Base-by-base conservation (phyloP, 106 monocot species). In the Xerophyta viscosa region DNA sequence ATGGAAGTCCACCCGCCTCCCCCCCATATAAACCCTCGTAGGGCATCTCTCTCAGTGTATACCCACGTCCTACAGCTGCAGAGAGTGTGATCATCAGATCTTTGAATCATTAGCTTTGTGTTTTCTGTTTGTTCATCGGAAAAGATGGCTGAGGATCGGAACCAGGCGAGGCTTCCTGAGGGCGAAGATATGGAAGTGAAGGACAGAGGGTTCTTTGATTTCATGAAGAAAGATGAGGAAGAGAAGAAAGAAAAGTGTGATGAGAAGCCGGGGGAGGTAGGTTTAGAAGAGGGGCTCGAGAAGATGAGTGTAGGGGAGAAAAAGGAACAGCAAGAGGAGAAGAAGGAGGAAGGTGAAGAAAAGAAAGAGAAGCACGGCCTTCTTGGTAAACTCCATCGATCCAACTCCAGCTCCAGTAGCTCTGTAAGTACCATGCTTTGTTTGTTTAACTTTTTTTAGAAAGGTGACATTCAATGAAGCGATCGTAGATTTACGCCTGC, bases 311-410 rank as follows among this genome's bases (percentile, higher is more conserved):
- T 46, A 1, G 46, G 20, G 19, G 46, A 46, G 2, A 19, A 17
- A 17, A 3, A 10, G 15, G 15, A 15, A 39, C 39, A 44, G 8
- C 14, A 46, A 20, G 46, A 46, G 19, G 46, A 46, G 46, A 20
- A 46, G 46, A 46, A 19, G n/a, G 20, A 46, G 46, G 46, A 1
- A 0, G 18, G 20, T 0, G 18, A 46, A 46, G 46, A 46, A 7
- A 46, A 46, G 46, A 46, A 46, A 46, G 46, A 46, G 10, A 19
- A 46, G 18, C 46, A 46, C 20, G 46, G 46, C n/a, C 46, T 46
- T 46, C 46, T 46, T 3, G 18, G 20, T 8, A 46, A 46, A 19
- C 46, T 46, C 6, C 46, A 46, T 19, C 46, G 46, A 18, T 11
- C 46, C 10, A 20, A 19, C 20, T 19, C 46, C 46, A 46, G 46